Conservation (phyloP, 805 yeast genomes). For the Zygosaccharomyces siamensis region DNA sequence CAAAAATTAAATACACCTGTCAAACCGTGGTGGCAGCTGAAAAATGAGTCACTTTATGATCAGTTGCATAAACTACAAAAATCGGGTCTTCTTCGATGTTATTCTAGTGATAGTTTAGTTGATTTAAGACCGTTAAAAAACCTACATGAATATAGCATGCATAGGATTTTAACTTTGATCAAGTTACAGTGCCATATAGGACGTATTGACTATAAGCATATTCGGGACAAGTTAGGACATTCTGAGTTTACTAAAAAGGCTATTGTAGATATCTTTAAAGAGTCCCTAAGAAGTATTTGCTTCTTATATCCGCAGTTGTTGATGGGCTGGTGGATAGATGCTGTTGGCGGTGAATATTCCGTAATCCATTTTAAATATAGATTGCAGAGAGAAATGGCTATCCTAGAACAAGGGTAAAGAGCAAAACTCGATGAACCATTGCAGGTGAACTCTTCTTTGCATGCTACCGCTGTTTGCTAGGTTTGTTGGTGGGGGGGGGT, state of each 20-base stretch:
- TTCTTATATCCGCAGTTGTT: slow-evolving; percentile 6
- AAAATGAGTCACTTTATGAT: slow-evolving; percentile 8
- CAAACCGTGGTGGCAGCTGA: slow-evolving; percentile 9
- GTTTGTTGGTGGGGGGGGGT: too few species aligned
- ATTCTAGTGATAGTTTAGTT: slow-evolving; percentile 13
- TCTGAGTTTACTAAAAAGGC: slow-evolving; percentile 8
- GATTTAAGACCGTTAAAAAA: slow-evolving; percentile 9
- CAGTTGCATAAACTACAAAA: slow-evolving; percentile 3
- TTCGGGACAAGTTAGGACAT: slow-evolving; percentile 8
- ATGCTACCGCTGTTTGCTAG: too few species aligned
- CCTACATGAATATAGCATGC: slow-evolving; percentile 11
- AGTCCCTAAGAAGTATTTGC: slow-evolving; percentile 7
- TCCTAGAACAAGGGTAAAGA: too few species aligned
- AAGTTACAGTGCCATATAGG: slow-evolving; percentile 17
- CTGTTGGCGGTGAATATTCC: slow-evolving; percentile 10
- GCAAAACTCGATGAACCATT: not conserved
- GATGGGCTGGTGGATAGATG: slow-evolving; percentile 24
- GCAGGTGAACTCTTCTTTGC: not conserved
- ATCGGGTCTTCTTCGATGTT: slow-evolving; percentile 8
- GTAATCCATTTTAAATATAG: slow-evolving; percentile 16
- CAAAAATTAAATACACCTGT: slow-evolving; percentile 8
- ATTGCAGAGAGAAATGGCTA: too few species aligned
- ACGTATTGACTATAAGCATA: slow-evolving; percentile 8
- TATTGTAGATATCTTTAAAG: slow-evolving; percentile 16
- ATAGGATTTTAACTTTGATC: slow-evolving; percentile 13